Conservation (phyloP, 306 rosid species). For the Trifolium pratense region DNA sequence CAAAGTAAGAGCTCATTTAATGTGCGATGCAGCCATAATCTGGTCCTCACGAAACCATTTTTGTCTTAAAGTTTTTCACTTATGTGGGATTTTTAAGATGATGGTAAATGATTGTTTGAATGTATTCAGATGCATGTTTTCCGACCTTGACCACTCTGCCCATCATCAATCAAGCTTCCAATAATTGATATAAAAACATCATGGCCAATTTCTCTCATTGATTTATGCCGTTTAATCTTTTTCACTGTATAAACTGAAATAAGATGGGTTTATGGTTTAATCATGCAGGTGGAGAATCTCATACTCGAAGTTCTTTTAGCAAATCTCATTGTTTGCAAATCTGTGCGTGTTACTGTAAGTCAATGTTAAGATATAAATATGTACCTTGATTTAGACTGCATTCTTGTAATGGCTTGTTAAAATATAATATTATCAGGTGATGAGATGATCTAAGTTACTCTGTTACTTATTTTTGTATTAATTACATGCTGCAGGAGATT, state of each 20-base stretch:
- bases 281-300: constrained; percentile 76
- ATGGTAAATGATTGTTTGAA: constrained; percentile 17
- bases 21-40: not conserved
- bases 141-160: not conserved
- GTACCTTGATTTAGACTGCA: constrained; percentile 6
- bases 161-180: constrained; percentile 17
- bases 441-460: constrained; percentile 23
- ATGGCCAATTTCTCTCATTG: constrained; percentile 16
- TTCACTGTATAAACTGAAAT: constrained; percentile 12
- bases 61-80: not conserved
- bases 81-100: not conserved
- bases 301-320: constrained; percentile 84
- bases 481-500: constrained; percentile 69
- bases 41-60: constrained; percentile 4
- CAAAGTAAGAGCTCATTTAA: constrained; percentile 1
- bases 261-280: constrained; percentile 25
- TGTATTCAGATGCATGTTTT: constrained; percentile 4
- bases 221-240: constrained; percentile 24
- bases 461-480: constrained; percentile 35
- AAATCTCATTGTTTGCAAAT: constrained; percentile 67
- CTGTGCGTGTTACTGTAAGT: constrained; percentile 70
- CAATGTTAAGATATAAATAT: constrained; percentile 34
- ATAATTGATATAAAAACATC: constrained; percentile 1
- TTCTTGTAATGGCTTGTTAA: constrained; percentile 18
- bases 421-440: constrained; percentile 4